Evolutionary conservation across 495 filamentous ascomycete genomes (phyloP), one percentile per base, ranked within the genome.

Genomic region (Neurospora sp.): DNA sequence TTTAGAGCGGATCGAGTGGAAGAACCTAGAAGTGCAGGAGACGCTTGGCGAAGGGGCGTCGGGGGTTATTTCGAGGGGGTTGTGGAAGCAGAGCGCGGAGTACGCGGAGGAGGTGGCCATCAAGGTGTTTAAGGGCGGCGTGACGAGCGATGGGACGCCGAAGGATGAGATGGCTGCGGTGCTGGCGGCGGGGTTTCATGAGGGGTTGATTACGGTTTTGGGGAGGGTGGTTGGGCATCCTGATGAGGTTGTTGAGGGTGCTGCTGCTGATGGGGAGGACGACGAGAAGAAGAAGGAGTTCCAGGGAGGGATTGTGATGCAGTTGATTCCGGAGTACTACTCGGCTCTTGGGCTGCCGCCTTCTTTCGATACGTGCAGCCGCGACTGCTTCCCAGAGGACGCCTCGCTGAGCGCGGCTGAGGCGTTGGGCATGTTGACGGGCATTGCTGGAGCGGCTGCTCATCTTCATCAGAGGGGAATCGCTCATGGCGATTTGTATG

Each of bases 141-240:
- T 83, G 14, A 82, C 82, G 7, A 82, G 78, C 70, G 83, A 85
- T 70, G 83, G 85, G 39, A 80, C 79, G 12, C 83, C 84, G 1
- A 76, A 77, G 16, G 84, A 86, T 71, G 85, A 86, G 75, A 81
- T 86, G 82, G 76, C 79, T 10, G 82, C 83, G 5, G 83, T 79
- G 71, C 76, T 84, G 73, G 78, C 79, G 2, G 84, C 84, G 8
- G 84, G 83, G 38, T 79, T 78, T 27, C 85, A 85, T 78, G 78
- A 81, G n/a, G 82, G 82, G 71, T 78, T 87, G 75, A 82, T 84
- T 72, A 76, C 80, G 60, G 76, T 84, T 27, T 78, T 85, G 66
- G 85, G 84, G 0, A 81, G 80, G 70, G 83, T 86, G 71, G 74
- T 78, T 38, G 79, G 77, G 16, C 83, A 85, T 72, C 83, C 84